A percentile compares a stretch with the other conserved stretches of the same genome.
Evolutionary conservation across 495 filamentous ascomycete genomes (phyloP).

Genomic region (Bryoglossum gracile): DNA sequence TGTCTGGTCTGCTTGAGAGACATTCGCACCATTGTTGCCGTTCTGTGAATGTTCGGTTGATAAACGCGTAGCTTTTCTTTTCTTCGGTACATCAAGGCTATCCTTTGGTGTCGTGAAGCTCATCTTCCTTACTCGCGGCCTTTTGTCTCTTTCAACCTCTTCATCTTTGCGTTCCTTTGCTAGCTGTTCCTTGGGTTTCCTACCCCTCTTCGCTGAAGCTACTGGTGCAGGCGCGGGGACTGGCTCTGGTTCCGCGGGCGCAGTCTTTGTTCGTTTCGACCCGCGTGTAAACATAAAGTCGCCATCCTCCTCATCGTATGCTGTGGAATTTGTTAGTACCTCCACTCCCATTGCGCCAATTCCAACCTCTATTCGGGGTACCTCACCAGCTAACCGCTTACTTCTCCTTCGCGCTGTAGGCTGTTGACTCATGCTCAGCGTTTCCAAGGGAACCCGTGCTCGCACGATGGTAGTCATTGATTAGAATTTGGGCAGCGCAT

Average conservation of each 20-base stretch:
- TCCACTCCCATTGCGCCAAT: background rate
- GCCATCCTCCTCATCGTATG: conserved; percentile 60
- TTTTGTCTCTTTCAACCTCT: conserved; percentile 7
- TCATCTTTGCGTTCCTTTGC: conserved; percentile 30
- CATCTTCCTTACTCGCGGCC: conserved; percentile 18
- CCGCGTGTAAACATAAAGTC: conserved; percentile 56
- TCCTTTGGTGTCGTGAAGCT: conserved; percentile 28
- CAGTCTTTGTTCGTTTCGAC: conserved; percentile 44
- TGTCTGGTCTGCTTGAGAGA: background rate
- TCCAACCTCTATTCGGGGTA: background rate
- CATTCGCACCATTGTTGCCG: conserved; percentile 3
- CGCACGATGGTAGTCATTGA: conserved; percentile 58
- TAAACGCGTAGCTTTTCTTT: conserved; percentile 35
- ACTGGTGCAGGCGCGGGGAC: conserved; percentile 29
- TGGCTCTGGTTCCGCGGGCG: conserved; percentile 31
- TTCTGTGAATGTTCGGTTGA: conserved; percentile 24
- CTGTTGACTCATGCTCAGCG: conserved; percentile 53
- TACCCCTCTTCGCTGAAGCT: conserved; percentile 33
- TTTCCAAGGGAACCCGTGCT: conserved; percentile 49
- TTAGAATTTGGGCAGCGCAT: conserved; percentile 19
- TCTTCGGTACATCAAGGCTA: conserved; percentile 19
- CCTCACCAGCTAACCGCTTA: conserved; percentile 49
- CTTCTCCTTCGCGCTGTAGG: conserved; percentile 44
- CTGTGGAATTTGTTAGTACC: conserved; percentile 27
- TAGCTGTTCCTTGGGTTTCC: conserved; percentile 34